Conservation (phyloP, 176 grass and related monocot species). For the Dactylis glomerata region DNA sequence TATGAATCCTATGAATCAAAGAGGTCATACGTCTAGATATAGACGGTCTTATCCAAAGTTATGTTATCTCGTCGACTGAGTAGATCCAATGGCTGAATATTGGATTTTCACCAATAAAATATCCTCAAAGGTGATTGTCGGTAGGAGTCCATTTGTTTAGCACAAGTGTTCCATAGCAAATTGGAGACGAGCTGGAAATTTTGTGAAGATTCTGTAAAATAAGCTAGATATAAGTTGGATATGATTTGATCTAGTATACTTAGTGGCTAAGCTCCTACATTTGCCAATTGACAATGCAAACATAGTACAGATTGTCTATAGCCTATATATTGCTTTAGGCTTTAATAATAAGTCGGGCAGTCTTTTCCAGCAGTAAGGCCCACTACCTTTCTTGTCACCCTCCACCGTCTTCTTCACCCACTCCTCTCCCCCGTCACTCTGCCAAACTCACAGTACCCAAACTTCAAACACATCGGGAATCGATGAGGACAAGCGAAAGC, state of each 20-base stretch:
- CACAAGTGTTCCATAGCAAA: neutral
- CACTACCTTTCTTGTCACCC: neutral
- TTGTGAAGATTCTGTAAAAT: neutral
- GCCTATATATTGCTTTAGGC: neutral
- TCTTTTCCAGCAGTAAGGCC: neutral
- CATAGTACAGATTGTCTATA: neutral
- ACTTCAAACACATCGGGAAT: neutral
- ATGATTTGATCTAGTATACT: neutral
- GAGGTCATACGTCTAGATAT: neutral
- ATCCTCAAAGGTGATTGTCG: neutral
- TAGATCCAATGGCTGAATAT: neutral
- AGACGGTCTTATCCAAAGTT: neutral
- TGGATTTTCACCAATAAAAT: neutral
- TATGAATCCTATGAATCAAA: neutral
- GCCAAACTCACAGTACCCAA: neutral
- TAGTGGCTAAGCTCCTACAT: neutral
- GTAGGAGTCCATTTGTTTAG: neutral
- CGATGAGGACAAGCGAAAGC: neutral
- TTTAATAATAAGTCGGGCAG: neutral
- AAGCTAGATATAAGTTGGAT: neutral
- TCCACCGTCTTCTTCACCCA: slow-evolving; percentile 10
- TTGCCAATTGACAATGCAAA: neutral
- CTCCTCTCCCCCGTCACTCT: neutral
- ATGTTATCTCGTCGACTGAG: neutral
- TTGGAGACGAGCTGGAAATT: neutral